These are phyloP conservation scores for Talaromyces sp. DNA, from an alignment of 2,329 filamentous ascomycete genomes.

Conservation along the genomic window DNA sequence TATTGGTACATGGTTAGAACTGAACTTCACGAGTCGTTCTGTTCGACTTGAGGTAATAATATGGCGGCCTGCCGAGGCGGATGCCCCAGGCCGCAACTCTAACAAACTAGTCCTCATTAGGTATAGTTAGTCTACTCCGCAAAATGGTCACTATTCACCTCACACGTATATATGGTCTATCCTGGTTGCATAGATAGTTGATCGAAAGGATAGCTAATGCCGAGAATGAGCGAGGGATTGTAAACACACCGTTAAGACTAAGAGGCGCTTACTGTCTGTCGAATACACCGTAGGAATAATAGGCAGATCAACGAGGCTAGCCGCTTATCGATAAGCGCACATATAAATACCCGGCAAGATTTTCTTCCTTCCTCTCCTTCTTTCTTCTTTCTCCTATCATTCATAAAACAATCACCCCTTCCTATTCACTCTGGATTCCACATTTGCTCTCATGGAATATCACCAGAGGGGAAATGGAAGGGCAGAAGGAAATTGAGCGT, in stretches of 20 bases:
- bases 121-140: not conserved
- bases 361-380: slow-evolving; percentile 22
- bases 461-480: slow-evolving; percentile 48
- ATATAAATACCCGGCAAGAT: slow-evolving; percentile 27
- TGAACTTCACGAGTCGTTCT: not conserved
- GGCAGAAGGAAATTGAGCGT: slow-evolving; percentile 35
- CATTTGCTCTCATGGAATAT: slow-evolving; percentile 35
- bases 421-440: slow-evolving; percentile 48
- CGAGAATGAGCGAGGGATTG: too few species aligned
- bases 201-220: too few species aligned
- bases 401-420: slow-evolving; percentile 42
- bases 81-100: not conserved
- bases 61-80: not conserved
- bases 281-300: too few species aligned
- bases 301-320: not conserved
- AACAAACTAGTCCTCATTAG: not conserved
- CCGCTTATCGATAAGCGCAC: slow-evolving; percentile 36
- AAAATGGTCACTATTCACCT: too few species aligned
- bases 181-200: too few species aligned
- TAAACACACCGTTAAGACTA: too few species aligned
- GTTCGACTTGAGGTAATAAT: not conserved
- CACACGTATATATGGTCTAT: too few species aligned
- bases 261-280: too few species aligned
- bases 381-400: slow-evolving; percentile 31
- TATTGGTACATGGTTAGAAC: not conserved